A percentile compares a stretch with the other conserved stretches of the same genome.
Conservation (phyloP, 208 protist genomes). For the Strigomonas galati region DNA sequence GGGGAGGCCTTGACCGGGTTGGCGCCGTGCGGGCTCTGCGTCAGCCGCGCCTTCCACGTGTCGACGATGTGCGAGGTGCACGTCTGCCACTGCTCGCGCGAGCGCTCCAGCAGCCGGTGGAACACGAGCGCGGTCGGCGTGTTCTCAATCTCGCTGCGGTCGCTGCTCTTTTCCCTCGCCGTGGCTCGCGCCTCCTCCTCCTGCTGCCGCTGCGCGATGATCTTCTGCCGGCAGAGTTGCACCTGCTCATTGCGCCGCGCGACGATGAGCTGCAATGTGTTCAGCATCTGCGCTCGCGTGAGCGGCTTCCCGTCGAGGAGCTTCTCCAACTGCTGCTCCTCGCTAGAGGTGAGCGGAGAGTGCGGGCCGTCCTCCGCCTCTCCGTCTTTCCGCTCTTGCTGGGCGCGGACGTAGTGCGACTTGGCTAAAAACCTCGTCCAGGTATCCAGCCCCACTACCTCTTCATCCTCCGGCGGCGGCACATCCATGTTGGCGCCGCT, state of each 20-base stretch:
- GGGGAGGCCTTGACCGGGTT: not conserved
- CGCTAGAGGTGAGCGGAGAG: not conserved
- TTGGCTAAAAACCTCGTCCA: conserved; percentile 32
- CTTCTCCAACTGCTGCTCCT: not conserved
- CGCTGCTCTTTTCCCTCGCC: not conserved
- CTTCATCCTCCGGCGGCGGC: conserved; percentile 10
- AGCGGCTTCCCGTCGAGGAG: not conserved
- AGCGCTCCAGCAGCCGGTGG: conserved; percentile 33
- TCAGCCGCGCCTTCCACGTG: conserved; percentile 18
- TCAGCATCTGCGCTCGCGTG: conserved; percentile 20
- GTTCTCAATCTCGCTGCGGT: conserved; percentile 26
- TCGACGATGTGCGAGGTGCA: conserved; percentile 36
- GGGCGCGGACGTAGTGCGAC: not conserved
- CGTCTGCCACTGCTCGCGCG: conserved; percentile 41
- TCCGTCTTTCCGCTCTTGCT: conserved; percentile 4
- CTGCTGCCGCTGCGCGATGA: conserved; percentile 19
- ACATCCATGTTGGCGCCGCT: not conserved
- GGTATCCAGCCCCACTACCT: conserved; percentile 30
- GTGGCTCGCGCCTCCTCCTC: conserved; percentile 11
- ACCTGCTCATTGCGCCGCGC: conserved; percentile 38
- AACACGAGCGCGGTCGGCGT: conserved; percentile 40
- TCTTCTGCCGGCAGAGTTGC: conserved; percentile 25
- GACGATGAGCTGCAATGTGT: conserved; percentile 33
- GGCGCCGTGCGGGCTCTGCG: not conserved
- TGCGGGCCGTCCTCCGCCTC: not conserved